A percentile compares a stretch with the other conserved stretches of the same genome.
Evolutionary conservation across 495 filamentous ascomycete genomes (phyloP).

Genomic region (Pyrenula aspistea): DNA sequence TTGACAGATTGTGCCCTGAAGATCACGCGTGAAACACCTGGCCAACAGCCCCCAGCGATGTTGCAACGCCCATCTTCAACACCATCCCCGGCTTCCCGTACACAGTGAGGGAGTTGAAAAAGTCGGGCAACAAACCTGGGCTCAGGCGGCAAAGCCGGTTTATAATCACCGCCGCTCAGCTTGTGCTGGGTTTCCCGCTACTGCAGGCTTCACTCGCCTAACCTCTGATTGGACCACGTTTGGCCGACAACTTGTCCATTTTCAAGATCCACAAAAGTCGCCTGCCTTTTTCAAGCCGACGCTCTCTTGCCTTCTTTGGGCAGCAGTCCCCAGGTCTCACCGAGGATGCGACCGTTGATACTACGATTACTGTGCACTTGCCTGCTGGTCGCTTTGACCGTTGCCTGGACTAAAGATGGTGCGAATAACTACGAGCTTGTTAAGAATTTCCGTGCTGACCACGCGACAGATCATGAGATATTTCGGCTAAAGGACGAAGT

Average conservation of each 20-base stretch:
- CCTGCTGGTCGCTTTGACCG: slow-evolving; percentile 44
- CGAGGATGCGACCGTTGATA: slow-evolving; percentile 34
- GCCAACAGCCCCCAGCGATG: not conserved
- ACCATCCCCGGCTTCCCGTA: no score
- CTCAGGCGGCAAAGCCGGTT: not conserved
- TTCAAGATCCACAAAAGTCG: not conserved
- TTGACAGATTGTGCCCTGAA: not conserved
- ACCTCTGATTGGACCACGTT: not conserved
- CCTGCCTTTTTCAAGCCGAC: not conserved
- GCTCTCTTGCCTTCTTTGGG: not conserved
- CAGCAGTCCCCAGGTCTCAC: slow-evolving; percentile 5
- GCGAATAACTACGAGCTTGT: slow-evolving; percentile 10
- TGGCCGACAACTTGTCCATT: not conserved
- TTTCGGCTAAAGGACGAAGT: slow-evolving; percentile 89
- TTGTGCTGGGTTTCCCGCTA: not conserved
- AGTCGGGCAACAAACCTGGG: no score
- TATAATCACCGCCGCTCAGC: not conserved
- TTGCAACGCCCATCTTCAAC: not conserved
- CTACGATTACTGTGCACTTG: slow-evolving; percentile 1
- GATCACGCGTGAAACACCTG: not conserved
- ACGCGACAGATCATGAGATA: slow-evolving; percentile 76
- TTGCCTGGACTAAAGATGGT: slow-evolving; percentile 82
- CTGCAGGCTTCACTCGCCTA: not conserved
- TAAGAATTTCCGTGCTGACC: slow-evolving; percentile 7
- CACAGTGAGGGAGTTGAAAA: no score